Evolutionary conservation across 352 stramenopile genomes (phyloP), one percentile per base, ranked within the genome.

Genomic region (Sclerospora graminicola): DNA sequence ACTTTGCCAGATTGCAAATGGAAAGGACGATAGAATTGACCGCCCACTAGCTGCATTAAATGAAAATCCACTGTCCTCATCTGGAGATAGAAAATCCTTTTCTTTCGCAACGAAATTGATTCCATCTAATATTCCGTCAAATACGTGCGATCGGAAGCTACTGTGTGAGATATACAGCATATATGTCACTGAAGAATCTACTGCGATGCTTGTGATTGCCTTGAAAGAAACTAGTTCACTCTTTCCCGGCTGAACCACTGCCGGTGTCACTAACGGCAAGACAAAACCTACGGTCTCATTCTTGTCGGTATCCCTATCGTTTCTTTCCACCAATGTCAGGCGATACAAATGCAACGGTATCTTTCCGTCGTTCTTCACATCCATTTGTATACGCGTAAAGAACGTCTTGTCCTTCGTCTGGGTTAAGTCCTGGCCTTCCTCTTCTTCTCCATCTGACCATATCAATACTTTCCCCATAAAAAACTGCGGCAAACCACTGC

Each of bases 141-240:
- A 67, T 9, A 68, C 19, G 37, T 86, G 74, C 5, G 64, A 63
- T 14, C 66, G 60, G 23, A 73, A 66, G 7, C 68, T 69, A n/a
- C 56, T 78, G 45, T 86, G 74, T 2, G 66, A 79, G 41, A 86
- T 69, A 45, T 84, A 86, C 28, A 86, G 26, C 5, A 40, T 32
- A 34, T 77, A 83, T 5, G 29, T 60, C 35, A 60, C 58, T 2
- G 48, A 48, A 5, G 43, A 42, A n/a, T n/a, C 47, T 28, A 69
- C 56, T 29, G 20, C 51, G 10, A 29, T 45, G 14, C 15, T 18
- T 21, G 58, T 59, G 33, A 62, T 67, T 2, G 63, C 43, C 21
- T 57, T 69, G 28, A 78, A 68, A n/a, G 29, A 54, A 23, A 63
- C 42, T 3, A 33, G 36, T 8, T 34, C 51, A 4, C 45, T 61